phyloP scores from a whole-genome alignment of 2,329 filamentous ascomycete species.

The Macrophomina phaseolina region DNA sequence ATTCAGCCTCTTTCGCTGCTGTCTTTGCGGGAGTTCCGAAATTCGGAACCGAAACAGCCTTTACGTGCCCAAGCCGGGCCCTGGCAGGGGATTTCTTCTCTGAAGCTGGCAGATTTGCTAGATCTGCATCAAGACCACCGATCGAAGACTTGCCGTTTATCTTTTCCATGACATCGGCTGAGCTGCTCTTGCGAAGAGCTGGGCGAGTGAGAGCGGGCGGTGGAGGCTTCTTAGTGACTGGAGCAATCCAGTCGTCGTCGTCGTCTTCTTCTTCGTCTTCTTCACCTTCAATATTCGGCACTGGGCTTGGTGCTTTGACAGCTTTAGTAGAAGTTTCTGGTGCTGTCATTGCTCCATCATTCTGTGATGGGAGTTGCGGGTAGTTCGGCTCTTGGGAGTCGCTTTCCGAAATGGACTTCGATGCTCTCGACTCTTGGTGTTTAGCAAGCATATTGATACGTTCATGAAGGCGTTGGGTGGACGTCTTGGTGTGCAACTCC shows the following conservation, averaged over 20 bases:
- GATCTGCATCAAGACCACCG: neutral
- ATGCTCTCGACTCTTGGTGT: slow-evolving; percentile 52
- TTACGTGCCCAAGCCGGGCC: slow-evolving; percentile 59
- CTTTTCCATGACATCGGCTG: slow-evolving; percentile 66
- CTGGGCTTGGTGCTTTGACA: slow-evolving; percentile 24
- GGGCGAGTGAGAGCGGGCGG: slow-evolving; percentile 48
- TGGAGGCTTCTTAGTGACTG: slow-evolving; percentile 49
- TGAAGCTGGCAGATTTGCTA: neutral
- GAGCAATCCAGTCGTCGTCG: slow-evolving; percentile 65
- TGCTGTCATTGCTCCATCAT: neutral
- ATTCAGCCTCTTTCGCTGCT: slow-evolving; percentile 39
- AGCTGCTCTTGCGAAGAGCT: slow-evolving; percentile 64
- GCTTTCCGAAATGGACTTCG: slow-evolving; percentile 48
- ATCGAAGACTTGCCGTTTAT: slow-evolving; percentile 51
- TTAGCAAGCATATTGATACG: slow-evolving; percentile 80
- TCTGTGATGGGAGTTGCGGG: slow-evolving; percentile 43
- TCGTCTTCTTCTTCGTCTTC: slow-evolving; percentile 48
- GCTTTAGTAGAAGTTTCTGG: slow-evolving; percentile 30
- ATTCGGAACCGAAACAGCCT: slow-evolving; percentile 68
- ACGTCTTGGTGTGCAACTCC: slow-evolving; percentile 78
- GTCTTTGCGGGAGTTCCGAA: slow-evolving; percentile 57
- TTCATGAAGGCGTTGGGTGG: slow-evolving; percentile 91
- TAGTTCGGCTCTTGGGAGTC: slow-evolving; percentile 44
- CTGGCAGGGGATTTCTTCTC: slow-evolving; percentile 27
- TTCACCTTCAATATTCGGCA: slow-evolving; percentile 27